These are phyloP conservation scores for Cryptococcus sp. DNA, from an alignment of 1,284 basidiomycete genomes.

Conservation along the genomic window DNA sequence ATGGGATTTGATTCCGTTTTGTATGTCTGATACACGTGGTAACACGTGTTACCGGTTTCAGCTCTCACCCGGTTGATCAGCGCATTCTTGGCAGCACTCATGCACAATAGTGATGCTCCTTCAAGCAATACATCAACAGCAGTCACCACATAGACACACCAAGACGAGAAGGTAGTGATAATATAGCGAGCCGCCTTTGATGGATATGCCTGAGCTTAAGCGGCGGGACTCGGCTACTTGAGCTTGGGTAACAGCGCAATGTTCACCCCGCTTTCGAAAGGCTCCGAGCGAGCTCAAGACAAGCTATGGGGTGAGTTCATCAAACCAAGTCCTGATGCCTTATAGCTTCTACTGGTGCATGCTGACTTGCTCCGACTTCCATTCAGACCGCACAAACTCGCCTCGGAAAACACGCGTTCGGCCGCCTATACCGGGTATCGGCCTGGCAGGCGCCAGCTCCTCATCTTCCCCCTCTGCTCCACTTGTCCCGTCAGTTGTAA, in stretches of 20 bases:
- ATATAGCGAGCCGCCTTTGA: too few species aligned
- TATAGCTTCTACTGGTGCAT: background rate
- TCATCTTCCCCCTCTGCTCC: conserved; percentile 8
- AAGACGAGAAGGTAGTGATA: too few species aligned
- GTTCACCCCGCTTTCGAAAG: conserved; percentile 52
- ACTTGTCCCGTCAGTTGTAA: background rate
- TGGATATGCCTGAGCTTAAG: too few species aligned
- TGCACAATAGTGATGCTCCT: too few species aligned
- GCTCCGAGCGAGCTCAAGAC: conserved; percentile 51
- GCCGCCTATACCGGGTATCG: conserved; percentile 7
- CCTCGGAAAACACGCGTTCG: conserved; percentile 29
- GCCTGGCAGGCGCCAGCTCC: background rate
- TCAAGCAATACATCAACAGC: too few species aligned
- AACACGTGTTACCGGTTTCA: background rate
- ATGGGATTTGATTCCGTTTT: background rate
- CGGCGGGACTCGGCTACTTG: too few species aligned
- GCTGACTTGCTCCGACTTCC: background rate
- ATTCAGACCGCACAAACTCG: conserved; percentile 33
- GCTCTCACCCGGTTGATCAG: too few species aligned
- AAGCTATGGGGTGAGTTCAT: conserved; percentile 48
- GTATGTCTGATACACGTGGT: background rate
- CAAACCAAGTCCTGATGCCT: background rate
- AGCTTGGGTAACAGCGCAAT: conserved; percentile 17
- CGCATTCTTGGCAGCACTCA: too few species aligned
- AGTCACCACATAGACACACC: too few species aligned